phyloP scores from a whole-genome alignment of 208 protist genomes.

The Entamoeba histolytica region DNA sequence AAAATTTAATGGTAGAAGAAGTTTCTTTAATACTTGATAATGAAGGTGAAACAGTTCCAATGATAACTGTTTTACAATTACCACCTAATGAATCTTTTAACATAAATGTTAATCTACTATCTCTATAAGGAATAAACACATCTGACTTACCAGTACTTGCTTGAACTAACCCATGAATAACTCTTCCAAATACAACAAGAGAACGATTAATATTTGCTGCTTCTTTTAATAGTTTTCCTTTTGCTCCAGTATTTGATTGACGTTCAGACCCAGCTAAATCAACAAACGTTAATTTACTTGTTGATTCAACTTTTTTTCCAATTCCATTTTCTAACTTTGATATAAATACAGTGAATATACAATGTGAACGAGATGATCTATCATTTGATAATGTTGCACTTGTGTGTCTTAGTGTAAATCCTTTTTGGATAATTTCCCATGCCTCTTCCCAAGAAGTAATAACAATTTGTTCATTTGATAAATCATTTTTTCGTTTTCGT shows the following conservation, averaged over 20 bases:
- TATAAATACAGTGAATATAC: background rate
- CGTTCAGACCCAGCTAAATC: conserved; percentile 21
- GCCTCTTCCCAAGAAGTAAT: background rate
- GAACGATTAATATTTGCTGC: conserved; percentile 10
- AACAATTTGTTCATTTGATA: background rate
- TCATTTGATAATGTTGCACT: background rate
- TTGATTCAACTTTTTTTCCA: background rate
- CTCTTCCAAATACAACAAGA: background rate
- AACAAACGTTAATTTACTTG: background rate
- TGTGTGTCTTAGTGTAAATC: background rate
- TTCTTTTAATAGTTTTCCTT: conserved; percentile 10
- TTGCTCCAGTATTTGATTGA: background rate
- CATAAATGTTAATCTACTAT: background rate
- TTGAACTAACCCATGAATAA: background rate
- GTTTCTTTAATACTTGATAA: background rate
- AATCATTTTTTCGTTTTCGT: background rate
- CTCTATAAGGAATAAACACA: background rate
- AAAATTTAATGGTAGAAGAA: background rate
- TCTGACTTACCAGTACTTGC: background rate
- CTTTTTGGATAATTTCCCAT: background rate
- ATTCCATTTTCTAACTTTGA: background rate
- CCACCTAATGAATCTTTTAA: background rate
- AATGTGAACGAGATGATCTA: background rate
- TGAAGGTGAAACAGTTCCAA: background rate
- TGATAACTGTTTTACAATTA: background rate